Conservation (phyloP, 2,329 filamentous ascomycete species). For the Teratosphaeriaceae sp. region DNA sequence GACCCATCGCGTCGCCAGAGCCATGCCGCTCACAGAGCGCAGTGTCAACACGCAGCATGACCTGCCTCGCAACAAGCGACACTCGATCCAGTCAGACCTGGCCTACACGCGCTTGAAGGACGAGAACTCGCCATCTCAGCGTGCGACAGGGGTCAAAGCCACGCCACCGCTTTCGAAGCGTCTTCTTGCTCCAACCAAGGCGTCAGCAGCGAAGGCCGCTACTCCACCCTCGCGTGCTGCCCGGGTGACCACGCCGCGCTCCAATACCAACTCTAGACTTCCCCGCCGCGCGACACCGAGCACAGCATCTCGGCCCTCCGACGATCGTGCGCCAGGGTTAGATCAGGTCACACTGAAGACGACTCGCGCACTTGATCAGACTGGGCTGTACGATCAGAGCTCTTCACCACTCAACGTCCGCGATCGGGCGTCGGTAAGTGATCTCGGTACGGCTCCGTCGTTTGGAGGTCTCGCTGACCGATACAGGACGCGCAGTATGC, state of each 20-base stretch:
- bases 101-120: constrained; percentile 6
- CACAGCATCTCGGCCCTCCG: neutral
- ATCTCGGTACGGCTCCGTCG: neutral
- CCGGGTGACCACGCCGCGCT: constrained; percentile 5
- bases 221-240: constrained; percentile 7
- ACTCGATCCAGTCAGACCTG: constrained; percentile 6
- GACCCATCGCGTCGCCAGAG: neutral
- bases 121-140: constrained; percentile 12
- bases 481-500: neutral
- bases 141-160: constrained; percentile 1
- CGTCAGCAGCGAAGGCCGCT: constrained; percentile 19
- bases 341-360: too few relatives aligned
- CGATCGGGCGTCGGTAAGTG: too few relatives aligned
- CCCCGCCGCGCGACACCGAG: constrained; percentile 22
- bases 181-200: constrained; percentile 21
- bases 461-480: neutral
- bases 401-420: too few relatives aligned
- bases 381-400: too few relatives aligned
- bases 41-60: constrained; percentile 15
- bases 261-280: constrained; percentile 22
- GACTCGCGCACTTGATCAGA: too few relatives aligned
- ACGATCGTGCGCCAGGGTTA: neutral
- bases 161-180: constrained; percentile 10
- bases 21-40: constrained; percentile 19
- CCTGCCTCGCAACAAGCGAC: constrained; percentile 11